Percentiles rank a stretch among this genome's conserved stretches.
phyloP scores from a whole-genome alignment of 2,329 filamentous ascomycete genomes.

The Helotiales sp. region DNA sequence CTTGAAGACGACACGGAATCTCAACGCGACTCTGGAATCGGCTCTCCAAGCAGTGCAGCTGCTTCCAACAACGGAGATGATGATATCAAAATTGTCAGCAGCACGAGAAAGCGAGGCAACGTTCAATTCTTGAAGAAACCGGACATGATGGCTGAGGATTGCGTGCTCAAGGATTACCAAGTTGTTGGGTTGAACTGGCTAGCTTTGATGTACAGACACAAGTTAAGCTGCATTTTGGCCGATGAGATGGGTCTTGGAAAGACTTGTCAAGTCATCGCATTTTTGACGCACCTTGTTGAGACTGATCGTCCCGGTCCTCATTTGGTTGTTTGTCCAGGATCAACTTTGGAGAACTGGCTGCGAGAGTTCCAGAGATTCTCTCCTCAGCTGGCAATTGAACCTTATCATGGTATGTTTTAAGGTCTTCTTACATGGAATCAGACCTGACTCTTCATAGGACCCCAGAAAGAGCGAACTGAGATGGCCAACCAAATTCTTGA shows the following conservation, averaged over 20 bases:
- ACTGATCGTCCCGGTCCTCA: constrained; percentile 72
- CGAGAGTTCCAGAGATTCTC: constrained; percentile 89
- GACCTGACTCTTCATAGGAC: constrained; percentile 51
- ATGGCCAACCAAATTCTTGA: constrained; percentile 71
- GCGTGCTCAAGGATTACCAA: constrained; percentile 90
- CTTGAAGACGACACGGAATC: constrained; percentile 43
- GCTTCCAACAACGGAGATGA: constrained; percentile 46
- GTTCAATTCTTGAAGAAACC: constrained; percentile 61
- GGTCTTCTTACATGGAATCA: neutral
- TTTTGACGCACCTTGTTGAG: constrained; percentile 82
- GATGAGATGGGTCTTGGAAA: constrained; percentile 98
- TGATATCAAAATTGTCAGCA: constrained; percentile 43
- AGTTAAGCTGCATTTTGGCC: constrained; percentile 87
- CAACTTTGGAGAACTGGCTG: constrained; percentile 95
- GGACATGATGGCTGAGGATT: constrained; percentile 73
- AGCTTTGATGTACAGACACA: constrained; percentile 77
- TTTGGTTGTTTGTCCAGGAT: constrained; percentile 88
- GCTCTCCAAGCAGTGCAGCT: constrained; percentile 59
- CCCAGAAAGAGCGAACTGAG: constrained; percentile 67
- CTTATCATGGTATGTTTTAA: constrained; percentile 60
- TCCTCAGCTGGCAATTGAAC: constrained; percentile 71
- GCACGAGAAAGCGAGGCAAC: constrained; percentile 32
- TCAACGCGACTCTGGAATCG: constrained; percentile 69
- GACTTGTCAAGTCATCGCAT: constrained; percentile 94
- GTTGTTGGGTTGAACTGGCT: constrained; percentile 96